phyloP scores from a whole-genome alignment of 257 asterid genomes.

The Gentiana straminea region DNA sequence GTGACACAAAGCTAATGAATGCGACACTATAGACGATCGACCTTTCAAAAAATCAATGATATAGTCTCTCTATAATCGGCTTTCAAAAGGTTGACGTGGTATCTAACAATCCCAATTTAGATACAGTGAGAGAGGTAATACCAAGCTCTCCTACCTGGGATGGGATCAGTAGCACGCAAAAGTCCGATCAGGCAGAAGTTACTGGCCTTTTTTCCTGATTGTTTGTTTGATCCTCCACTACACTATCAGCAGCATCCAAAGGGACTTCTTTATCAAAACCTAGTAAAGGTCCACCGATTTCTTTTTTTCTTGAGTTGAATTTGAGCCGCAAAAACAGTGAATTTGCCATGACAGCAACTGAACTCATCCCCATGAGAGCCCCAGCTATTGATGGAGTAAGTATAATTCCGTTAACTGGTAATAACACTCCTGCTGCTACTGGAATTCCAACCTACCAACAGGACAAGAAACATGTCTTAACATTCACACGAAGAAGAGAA shows the following conservation, averaged over 20 bases:
- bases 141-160: no score
- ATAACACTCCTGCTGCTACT: constrained; percentile 83
- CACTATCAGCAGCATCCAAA: constrained; percentile 18
- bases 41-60: no score
- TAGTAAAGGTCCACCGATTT: constrained; percentile 24
- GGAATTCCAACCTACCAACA: constrained; percentile 75
- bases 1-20: no score
- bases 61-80: no score
- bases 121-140: no score
- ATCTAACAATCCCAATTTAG: no score
- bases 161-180: not conserved
- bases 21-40: no score
- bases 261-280: constrained; percentile 29
- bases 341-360: constrained; percentile 88
- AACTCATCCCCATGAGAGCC: constrained; percentile 96
- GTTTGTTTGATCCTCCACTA: constrained; percentile 17
- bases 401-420: constrained; percentile 85
- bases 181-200: constrained; percentile 33
- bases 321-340: constrained; percentile 69
- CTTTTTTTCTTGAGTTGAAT: constrained; percentile 33
- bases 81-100: no score
- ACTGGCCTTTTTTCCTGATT: constrained; percentile 30
- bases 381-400: constrained; percentile 97
- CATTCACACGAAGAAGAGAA: not conserved
- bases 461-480: not conserved